Percentiles rank a stretch among this genome's conserved stretches.
Conservation (phyloP, 371 early-diverging fungal genomes). For the Blastocladiella emersonii region DNA sequence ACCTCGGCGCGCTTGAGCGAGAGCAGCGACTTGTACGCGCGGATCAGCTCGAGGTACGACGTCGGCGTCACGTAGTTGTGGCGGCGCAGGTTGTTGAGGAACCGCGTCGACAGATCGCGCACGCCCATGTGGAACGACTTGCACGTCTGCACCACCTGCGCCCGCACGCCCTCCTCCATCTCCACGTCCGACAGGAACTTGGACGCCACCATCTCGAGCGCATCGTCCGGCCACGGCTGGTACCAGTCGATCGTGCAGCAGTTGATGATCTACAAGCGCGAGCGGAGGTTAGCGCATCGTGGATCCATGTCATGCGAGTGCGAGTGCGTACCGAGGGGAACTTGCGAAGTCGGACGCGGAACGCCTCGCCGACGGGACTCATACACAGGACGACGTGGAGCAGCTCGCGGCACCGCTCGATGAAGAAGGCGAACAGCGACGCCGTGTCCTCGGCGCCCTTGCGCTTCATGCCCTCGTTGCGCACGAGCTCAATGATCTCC, state of each 20-base stretch:
- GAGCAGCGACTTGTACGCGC: constrained; percentile 30
- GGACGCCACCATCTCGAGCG: constrained; percentile 35
- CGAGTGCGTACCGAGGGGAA: constrained; percentile 31
- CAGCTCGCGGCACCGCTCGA: constrained; percentile 24
- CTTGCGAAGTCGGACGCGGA: constrained; percentile 38
- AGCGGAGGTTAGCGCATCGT: no score
- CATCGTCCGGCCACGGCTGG: constrained; percentile 46
- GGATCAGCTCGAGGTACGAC: constrained; percentile 35
- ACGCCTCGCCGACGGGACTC: constrained; percentile 45
- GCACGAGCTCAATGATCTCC: constrained; percentile 29
- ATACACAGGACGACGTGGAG: constrained; percentile 41
- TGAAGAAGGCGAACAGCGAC: constrained; percentile 31
- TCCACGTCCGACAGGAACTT: constrained; percentile 31
- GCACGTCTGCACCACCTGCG: constrained; percentile 28
- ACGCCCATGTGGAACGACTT: constrained; percentile 32
- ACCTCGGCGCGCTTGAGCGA: constrained; percentile 37
- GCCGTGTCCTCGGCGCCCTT: constrained; percentile 20
- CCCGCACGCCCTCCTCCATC: constrained; percentile 16
- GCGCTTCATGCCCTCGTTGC: constrained; percentile 26
- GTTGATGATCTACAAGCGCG: constrained; percentile 18
- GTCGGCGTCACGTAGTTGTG: constrained; percentile 43
- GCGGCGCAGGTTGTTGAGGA: constrained; percentile 28
- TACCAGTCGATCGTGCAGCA: constrained; percentile 51
- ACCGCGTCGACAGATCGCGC: constrained; percentile 26
- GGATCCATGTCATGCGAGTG: no score